Evolutionary conservation across 768 basidiomycete genomes (phyloP).

Genomic region (Pleurotus platypus): DNA sequence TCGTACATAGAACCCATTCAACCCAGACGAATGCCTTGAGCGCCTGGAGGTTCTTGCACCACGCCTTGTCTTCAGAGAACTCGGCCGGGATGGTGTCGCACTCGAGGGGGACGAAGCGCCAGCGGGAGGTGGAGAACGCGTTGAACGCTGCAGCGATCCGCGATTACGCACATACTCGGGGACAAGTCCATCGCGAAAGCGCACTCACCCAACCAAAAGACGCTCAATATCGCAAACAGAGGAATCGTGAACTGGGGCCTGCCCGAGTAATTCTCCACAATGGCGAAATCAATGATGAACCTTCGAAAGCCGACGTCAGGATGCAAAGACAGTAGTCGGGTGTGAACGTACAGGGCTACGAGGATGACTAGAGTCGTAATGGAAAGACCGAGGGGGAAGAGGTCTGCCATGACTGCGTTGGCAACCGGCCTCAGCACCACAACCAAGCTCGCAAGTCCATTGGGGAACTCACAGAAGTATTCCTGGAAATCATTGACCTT

Average conservation of each 20-base stretch:
- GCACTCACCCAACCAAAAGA: slow-evolving; percentile 53
- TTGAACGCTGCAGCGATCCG: slow-evolving; percentile 42
- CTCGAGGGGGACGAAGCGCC: slow-evolving; percentile 42
- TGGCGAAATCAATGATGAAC: slow-evolving; percentile 36
- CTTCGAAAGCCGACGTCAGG: slow-evolving; percentile 20
- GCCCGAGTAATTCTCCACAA: slow-evolving; percentile 38
- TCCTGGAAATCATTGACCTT: slow-evolving; percentile 56
- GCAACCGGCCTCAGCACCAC: slow-evolving; percentile 5
- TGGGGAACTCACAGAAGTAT: slow-evolving; percentile 48
- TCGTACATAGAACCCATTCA: slow-evolving; percentile 50
- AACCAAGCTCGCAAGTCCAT: neutral
- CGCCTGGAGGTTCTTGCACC: slow-evolving; percentile 54
- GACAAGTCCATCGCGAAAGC: neutral
- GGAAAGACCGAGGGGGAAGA: slow-evolving; percentile 59
- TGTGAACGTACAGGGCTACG: slow-evolving; percentile 34
- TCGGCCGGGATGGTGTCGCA: slow-evolving; percentile 43
- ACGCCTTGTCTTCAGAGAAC: slow-evolving; percentile 38
- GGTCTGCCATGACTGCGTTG: slow-evolving; percentile 49
- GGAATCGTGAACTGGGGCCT: slow-evolving; percentile 47
- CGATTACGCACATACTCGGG: neutral
- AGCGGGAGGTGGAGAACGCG: slow-evolving; percentile 57
- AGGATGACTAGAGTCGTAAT: slow-evolving; percentile 45
- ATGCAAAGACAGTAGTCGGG: neutral
- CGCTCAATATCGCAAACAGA: slow-evolving; percentile 37
- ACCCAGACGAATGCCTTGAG: slow-evolving; percentile 60